Evolutionary conservation across 768 basidiomycete species (phyloP), one percentile per base, ranked within the genome.

Genomic region (Suillus lakei): DNA sequence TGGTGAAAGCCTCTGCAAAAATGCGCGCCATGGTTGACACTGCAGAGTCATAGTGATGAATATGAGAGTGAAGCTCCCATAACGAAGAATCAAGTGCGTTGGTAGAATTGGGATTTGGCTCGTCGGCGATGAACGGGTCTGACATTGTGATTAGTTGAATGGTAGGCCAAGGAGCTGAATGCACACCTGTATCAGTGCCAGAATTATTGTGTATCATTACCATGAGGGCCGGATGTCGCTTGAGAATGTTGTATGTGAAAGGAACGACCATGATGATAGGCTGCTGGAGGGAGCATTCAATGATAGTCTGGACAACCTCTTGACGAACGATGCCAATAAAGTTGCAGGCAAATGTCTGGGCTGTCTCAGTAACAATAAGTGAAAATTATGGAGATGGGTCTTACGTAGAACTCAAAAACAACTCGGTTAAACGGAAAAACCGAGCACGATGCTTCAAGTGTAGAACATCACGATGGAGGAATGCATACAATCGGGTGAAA

Each of bases 301-400:
- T 9, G 95, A 91, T 3, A 99, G 83, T 15, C 93, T 87, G 3
- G 95, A 87, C 36, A 99, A 84, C 6, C 94, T 89, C 76, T 99
- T 99, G 72, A 98, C 83, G 77, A 99, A 99, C 0, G 97, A 95
- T 8, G 97, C 97, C 28, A 99, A 84, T n/a, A 99, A 84, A 2
- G 91, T 87, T 1, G 93, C 88, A 3, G 98, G 95, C 16, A 99
- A 82, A 77, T 96, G 95, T 5, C 95, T 91, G 72, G 46, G 67
- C 28, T 32, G 48, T 60, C 48, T 51, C 28, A 63, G 26, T 43
- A 13, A 62, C 12, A 46, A 53, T 43, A 43, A 18, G 18, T 62
- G 53, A 38, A 53, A 44, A 64, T 60, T n/a, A 26, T 64, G 23
- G 56, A 28, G 21, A 39, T 53, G 58, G 34, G 30, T 83, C 91